Evolutionary conservation across 1,284 basidiomycete genomes (phyloP).

Genomic region (Ceratobasidium papillatum): DNA sequence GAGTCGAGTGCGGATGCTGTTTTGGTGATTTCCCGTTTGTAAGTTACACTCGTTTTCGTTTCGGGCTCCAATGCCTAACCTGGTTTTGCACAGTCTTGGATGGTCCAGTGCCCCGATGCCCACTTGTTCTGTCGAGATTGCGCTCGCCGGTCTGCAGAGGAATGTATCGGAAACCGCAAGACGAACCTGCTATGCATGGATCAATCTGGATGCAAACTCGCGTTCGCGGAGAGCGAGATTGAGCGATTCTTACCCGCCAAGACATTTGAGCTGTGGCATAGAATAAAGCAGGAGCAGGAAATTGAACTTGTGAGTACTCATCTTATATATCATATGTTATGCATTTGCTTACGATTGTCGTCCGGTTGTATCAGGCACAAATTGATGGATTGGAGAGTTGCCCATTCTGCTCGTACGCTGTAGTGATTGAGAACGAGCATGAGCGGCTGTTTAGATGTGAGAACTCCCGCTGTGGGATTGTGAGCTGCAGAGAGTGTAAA

Average conservation of each 20-base stretch:
- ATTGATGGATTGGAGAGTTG: slow-evolving; percentile 75
- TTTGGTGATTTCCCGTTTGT: slow-evolving; percentile 77
- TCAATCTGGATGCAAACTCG: slow-evolving; percentile 72
- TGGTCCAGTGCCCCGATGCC: slow-evolving; percentile 85
- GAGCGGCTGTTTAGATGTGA: slow-evolving; percentile 84
- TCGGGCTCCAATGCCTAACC: no score
- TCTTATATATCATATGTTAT: not conserved
- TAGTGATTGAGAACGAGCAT: slow-evolving; percentile 77
- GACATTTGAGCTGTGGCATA: slow-evolving; percentile 73
- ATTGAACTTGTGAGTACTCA: slow-evolving; percentile 65
- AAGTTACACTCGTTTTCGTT: no score
- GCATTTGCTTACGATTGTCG: not conserved
- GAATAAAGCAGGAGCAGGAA: slow-evolving; percentile 77
- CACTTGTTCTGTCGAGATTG: slow-evolving; percentile 77
- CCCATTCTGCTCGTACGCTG: slow-evolving; percentile 85
- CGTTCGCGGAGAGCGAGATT: slow-evolving; percentile 63
- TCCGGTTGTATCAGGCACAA: not conserved
- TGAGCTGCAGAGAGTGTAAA: slow-evolving; percentile 82
- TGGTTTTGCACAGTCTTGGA: slow-evolving; percentile 70
- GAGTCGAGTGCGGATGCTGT: slow-evolving; percentile 85
- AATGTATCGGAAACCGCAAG: slow-evolving; percentile 53
- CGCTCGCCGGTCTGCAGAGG: slow-evolving; percentile 56
- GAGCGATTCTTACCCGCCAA: slow-evolving; percentile 62
- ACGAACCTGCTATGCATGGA: slow-evolving; percentile 79
- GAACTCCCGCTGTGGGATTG: slow-evolving; percentile 72